Conservation (phyloP, 371 early-diverging fungal genomes). For the Syncephalastrum sp. region DNA sequence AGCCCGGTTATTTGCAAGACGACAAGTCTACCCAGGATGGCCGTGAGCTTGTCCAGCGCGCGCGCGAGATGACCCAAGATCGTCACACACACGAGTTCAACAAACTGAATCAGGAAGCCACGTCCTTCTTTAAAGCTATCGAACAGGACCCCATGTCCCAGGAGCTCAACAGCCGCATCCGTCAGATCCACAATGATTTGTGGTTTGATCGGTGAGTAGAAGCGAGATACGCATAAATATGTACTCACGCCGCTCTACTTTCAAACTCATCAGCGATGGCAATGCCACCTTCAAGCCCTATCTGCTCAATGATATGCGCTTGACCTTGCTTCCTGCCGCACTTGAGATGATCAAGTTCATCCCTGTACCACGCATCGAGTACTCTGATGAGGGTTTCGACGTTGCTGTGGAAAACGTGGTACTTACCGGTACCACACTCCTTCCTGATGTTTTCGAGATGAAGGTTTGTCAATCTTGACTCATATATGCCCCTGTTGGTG, state of each 20-base stretch:
- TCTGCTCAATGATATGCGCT: conserved; percentile 54
- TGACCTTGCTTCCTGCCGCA: conserved; percentile 48
- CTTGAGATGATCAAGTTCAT: conserved; percentile 60
- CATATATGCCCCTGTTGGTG: conserved; percentile 14
- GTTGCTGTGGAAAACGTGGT: conserved; percentile 62
- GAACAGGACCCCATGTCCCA: conserved; percentile 27
- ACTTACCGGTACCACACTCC: conserved; percentile 51
- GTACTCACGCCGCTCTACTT: background rate
- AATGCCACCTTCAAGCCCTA: conserved; percentile 55
- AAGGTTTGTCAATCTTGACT: conserved; percentile 39
- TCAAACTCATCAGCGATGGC: conserved; percentile 32
- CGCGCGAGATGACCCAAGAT: conserved; percentile 21
- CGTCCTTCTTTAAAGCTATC: conserved; percentile 12
- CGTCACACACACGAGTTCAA: conserved; percentile 25
- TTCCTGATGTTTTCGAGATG: conserved; percentile 60
- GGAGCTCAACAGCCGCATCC: conserved; percentile 24
- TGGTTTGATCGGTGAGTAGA: conserved; percentile 32
- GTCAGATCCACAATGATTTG: conserved; percentile 28
- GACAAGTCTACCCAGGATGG: conserved; percentile 33
- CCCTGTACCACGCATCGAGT: conserved; percentile 66
- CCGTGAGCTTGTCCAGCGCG: conserved; percentile 21
- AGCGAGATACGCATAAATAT: too few species aligned
- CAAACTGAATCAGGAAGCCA: conserved; percentile 15
- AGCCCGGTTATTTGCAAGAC: conserved; percentile 26
- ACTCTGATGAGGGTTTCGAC: conserved; percentile 54